Evolutionary conservation across 2,329 filamentous ascomycete species (phyloP).

Genomic region (Neofusicoccum sp.): DNA sequence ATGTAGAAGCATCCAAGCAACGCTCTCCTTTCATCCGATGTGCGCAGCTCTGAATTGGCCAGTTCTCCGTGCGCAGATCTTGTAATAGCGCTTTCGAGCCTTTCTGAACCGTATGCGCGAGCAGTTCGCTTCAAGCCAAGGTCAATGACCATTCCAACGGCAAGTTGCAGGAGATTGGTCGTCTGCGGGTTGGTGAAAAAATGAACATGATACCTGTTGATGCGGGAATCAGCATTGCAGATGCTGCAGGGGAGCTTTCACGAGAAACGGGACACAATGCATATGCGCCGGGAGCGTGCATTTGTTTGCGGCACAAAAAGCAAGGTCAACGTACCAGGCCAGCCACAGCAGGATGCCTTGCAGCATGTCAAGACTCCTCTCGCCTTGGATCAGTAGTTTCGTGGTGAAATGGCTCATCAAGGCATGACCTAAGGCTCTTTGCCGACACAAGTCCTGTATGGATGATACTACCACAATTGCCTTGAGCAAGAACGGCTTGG

Average conservation of each 20-base stretch:
- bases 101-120: slow-evolving; percentile 17
- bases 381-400: neutral
- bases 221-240: slow-evolving; percentile 6
- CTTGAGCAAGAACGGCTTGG: slow-evolving; percentile 16
- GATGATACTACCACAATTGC: slow-evolving; percentile 11
- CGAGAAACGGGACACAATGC: slow-evolving; percentile 2
- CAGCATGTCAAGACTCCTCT: slow-evolving; percentile 12
- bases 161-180: slow-evolving; percentile 42
- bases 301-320: neutral
- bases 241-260: slow-evolving; percentile 11
- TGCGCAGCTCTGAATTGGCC: slow-evolving; percentile 31
- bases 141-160: slow-evolving; percentile 40
- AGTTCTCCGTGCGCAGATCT: slow-evolving; percentile 20
- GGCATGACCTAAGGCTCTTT: slow-evolving; percentile 2
- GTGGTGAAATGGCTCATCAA: slow-evolving; percentile 7
- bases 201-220: slow-evolving; percentile 41
- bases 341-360: slow-evolving; percentile 16
- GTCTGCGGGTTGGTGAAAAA: slow-evolving; percentile 39
- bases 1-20: slow-evolving; percentile 44
- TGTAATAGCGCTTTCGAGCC: neutral
- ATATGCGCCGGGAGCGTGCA: neutral
- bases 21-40: slow-evolving; percentile 40
- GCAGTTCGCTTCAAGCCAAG: slow-evolving; percentile 38
- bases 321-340: slow-evolving; percentile 8
- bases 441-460: slow-evolving; percentile 5